A percentile compares a stretch with the other conserved stretches of the same genome.
phyloP scores from a whole-genome alignment of 192 early-diverging fungal genomes.

The Backusella parvicylindrica region DNA sequence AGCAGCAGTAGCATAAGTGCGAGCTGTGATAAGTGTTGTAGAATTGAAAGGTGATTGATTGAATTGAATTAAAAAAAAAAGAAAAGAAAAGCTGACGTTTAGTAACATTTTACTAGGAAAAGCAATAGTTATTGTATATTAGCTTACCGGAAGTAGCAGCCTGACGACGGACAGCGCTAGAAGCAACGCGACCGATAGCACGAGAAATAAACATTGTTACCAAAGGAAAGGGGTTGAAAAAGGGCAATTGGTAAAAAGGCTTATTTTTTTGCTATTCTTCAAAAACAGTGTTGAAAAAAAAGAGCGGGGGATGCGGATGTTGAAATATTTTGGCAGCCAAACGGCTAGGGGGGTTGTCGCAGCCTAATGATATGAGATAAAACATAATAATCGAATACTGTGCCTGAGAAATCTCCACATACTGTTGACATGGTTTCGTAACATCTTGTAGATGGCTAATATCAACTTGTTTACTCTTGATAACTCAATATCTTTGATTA shows the following conservation, averaged over 20 bases:
- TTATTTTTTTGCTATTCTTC: slow-evolving; percentile 18
- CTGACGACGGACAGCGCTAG: slow-evolving; percentile 22
- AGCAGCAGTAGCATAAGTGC: slow-evolving; percentile 42
- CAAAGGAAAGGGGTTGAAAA: slow-evolving; percentile 22
- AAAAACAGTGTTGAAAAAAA: slow-evolving; percentile 1
- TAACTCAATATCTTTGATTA: background rate
- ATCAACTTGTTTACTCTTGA: background rate
- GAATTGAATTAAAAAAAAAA: background rate
- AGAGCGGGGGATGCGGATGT: slow-evolving; percentile 1
- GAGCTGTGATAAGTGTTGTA: slow-evolving; percentile 15
- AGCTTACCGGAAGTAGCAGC: slow-evolving; percentile 15
- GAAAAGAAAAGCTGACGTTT: background rate
- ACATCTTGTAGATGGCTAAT: background rate
- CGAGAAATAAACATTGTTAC: slow-evolving; percentile 25
- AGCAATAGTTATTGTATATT: background rate
- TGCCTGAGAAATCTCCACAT: background rate
- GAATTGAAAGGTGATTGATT: background rate
- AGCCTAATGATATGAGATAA: background rate
- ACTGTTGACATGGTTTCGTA: background rate
- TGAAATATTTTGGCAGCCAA: slow-evolving; percentile 10
- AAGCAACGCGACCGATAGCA: slow-evolving; percentile 28
- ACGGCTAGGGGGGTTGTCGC: slow-evolving; percentile 6
- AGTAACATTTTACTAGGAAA: too few species aligned
- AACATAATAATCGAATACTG: background rate
- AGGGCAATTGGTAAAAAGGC: slow-evolving; percentile 2